Conservation (phyloP, 2,329 filamentous ascomycete genomes). For the Fonsecaea multimorphosa region DNA sequence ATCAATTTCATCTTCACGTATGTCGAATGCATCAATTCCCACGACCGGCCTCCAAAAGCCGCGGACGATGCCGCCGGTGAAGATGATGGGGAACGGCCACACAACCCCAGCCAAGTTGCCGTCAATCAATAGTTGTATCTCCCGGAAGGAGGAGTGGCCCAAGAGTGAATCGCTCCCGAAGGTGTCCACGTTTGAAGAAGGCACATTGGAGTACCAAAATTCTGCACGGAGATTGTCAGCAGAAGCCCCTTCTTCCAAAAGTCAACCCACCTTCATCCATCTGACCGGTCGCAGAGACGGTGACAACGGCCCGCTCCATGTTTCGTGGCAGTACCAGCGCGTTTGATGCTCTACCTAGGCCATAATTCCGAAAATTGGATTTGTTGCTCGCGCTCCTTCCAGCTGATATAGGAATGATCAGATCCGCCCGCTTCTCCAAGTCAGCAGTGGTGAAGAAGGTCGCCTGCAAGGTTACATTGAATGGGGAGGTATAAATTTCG, state of each 20-base stretch:
- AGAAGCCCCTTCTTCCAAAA: too few relatives aligned
- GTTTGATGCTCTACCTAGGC: neutral
- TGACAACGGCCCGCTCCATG: conserved; percentile 11
- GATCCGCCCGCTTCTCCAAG: neutral
- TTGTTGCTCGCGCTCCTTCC: neutral
- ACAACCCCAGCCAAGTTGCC: conserved; percentile 8
- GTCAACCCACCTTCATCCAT: conserved; percentile 9
- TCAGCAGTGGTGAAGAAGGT: conserved; percentile 2
- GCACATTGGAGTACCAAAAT: conserved; percentile 18
- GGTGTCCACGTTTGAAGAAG: conserved; percentile 3
- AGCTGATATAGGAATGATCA: conserved; percentile 1
- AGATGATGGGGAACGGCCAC: conserved; percentile 13
- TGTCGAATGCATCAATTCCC: conserved; percentile 11
- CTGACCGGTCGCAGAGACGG: conserved; percentile 7
- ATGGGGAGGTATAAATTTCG: conserved; percentile 9
- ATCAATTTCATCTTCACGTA: conserved; percentile 16
- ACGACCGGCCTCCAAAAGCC: conserved; percentile 15
- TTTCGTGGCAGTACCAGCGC: conserved; percentile 11
- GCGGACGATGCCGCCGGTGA: conserved; percentile 17
- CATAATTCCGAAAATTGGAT: neutral
- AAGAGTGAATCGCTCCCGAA: conserved; percentile 1
- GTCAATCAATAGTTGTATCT: conserved; percentile 12
- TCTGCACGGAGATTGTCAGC: conserved; percentile 1
- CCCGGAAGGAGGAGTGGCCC: conserved; percentile 6
- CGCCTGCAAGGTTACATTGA: conserved; percentile 11